Evolutionary conservation across 2,329 filamentous ascomycete genomes (phyloP), one percentile per base, ranked within the genome.

Genomic region (Orbilia javanica): DNA sequence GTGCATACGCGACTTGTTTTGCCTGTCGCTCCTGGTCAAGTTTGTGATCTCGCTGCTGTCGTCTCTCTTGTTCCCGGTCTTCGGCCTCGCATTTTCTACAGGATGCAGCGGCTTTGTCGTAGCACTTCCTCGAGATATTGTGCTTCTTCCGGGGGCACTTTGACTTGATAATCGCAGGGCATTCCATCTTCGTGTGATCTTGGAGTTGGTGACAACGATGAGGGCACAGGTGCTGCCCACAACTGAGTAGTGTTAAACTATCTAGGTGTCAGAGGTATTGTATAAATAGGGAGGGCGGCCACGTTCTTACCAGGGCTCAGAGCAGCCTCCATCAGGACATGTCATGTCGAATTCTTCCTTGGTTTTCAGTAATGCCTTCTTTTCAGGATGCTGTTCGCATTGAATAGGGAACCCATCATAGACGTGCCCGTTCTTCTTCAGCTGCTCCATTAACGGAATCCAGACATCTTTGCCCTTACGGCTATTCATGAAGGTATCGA

Each of bases 261-360:
- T 2, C 11, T 39, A 36, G 15, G 50, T 3, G 57, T 42, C 74
- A 53, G 22, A 53, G 53, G 29, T 73, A 81, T 60, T 64, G 15
- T 0, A 13, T 5, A 34, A 57, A 53, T 79, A 67, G 46, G 15
- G 10, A 7, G n/a, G 29, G 18, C 10, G 15, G 7, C 27, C 11
- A 11, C 48, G 52, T 70, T 44, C 86, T 83, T 84, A 90, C 89
- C 92, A 93, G 22, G 85, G 86, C 64, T 89, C 85, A 0, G 84
- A 84, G 79, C 92, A 94, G 0, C 92, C 92, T 6, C 92, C 92
- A 82, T 93, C 90, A 0, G 91, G 91, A 46, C 88, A 91, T 27
- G 87, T 83, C 0, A 76, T 82, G 1, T 89, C 87, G 81, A 94
- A 94, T 53, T 92, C 89, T 0, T 86, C 82, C 0, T 87, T 86